Base-by-base conservation (phyloP, 371 early-diverging fungal genomes). In the Apophysomyces ossiformis region DNA sequence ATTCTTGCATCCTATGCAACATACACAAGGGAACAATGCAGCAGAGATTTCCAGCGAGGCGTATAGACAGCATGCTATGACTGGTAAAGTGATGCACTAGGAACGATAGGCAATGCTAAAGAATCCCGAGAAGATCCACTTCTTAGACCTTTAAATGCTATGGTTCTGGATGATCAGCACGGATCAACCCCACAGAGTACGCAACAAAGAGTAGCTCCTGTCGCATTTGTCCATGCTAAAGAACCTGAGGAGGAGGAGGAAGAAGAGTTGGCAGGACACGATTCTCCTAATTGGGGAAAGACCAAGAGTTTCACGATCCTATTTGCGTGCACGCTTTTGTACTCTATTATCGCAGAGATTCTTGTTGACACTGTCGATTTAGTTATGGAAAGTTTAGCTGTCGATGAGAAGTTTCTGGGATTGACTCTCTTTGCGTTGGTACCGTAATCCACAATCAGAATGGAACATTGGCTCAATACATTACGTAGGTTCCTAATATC, bases 231-330 rank as follows among this genome's bases (percentile, higher is more conserved):
- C 4, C 82, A 86, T 63, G 84, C 76, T 13, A 79, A 83, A 56
- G 79, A 82, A 56, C 78, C 78, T 32, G 87, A 86, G 16, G 88
- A 81, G 11, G 90, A 83, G 16, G 92, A 87, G 16, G 89, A 85
- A 4, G 86, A 87, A 38, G 87, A 82, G 13, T 87, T 81, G 39
- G 88, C 82, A 16, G 96, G 96, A n/a, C 98, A 98, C 70, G 96
- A 96, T 69, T 87, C 93, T 37, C 97, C 98, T 39, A 92, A 95
- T 69, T 98, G 98, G 98, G 80, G 89, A 65, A 90, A 90, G 58
- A 44, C 77, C 26, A 95, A 94, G 81, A 89, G 90, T 70, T 87
- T 90, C 21, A 75, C 93, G 11, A 90, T 98, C 11, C 74, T 96
- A 37, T 81, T 96, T 57, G 77, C 76, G 0, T 95, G 94, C 67